A percentile compares a stretch with the other conserved stretches of the same genome.
phyloP scores from a whole-genome alignment of 768 basidiomycete genomes.

The Gloeostereum incarnatum region DNA sequence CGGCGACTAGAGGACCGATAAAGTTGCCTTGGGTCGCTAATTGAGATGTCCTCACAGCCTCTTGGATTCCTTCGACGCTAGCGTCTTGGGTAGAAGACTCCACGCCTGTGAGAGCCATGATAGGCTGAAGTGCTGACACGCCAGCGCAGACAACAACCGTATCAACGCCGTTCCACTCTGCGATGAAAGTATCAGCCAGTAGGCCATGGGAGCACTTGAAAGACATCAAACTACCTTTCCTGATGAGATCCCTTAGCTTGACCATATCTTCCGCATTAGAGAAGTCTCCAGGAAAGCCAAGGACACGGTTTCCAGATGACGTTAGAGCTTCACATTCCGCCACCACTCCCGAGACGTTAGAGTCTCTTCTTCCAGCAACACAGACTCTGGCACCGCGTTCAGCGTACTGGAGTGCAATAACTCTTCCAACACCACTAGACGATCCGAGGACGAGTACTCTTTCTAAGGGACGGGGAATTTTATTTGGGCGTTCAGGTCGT shows the following conservation, averaged over 20 bases:
- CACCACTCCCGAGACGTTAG: constrained; percentile 46
- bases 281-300: constrained; percentile 57
- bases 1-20: constrained; percentile 59
- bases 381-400: constrained; percentile 68
- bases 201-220: too few relatives aligned
- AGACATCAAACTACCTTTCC: constrained; percentile 35
- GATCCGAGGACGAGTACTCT: constrained; percentile 83
- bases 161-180: constrained; percentile 79
- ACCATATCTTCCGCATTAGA: constrained; percentile 60
- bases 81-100: constrained; percentile 15
- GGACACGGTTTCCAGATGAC: constrained; percentile 19
- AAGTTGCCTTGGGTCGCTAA: constrained; percentile 59
- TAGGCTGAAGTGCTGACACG: constrained; percentile 70
- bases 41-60: constrained; percentile 43
- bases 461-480: too few relatives aligned
- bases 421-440: constrained; percentile 73
- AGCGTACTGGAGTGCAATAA: constrained; percentile 64
- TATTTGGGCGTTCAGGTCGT: too few relatives aligned
- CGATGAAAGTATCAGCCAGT: neutral
- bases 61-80: constrained; percentile 45
- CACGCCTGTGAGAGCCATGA: constrained; percentile 62
- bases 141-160: constrained; percentile 79
- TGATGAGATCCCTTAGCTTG: constrained; percentile 39
- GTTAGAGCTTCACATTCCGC: constrained; percentile 40
- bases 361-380: constrained; percentile 58